Conservation (phyloP, 805 yeast genomes). For the Candida broadrunensis region DNA sequence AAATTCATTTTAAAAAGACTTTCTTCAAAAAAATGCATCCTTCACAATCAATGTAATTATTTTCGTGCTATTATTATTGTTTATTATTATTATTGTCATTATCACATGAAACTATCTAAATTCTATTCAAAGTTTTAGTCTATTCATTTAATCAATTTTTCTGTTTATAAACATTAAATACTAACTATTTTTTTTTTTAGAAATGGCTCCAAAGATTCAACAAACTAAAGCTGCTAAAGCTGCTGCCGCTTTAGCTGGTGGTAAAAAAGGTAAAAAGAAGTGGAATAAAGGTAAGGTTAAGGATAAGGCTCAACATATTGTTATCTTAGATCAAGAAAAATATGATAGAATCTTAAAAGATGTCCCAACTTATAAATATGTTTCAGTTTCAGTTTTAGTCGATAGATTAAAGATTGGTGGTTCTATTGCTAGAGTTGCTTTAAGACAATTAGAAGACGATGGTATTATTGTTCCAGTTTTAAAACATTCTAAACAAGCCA, state of each 20-base stretch:
- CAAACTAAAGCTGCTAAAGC: conserved; percentile 99
- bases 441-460: conserved; percentile 89
- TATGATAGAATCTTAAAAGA: conserved; percentile 99
- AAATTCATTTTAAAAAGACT: too few species aligned
- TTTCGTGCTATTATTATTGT: too few species aligned
- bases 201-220: conserved; percentile 99
- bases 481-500: conserved; percentile 93
- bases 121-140: too few species aligned
- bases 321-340: conserved; percentile 95
- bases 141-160: too few species aligned
- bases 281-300: conserved; percentile 99
- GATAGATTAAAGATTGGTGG: conserved; percentile 99
- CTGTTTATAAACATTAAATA: too few species aligned
- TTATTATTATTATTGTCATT: too few species aligned
- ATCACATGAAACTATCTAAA: too few species aligned
- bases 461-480: conserved; percentile 94
- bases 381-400: conserved; percentile 96
- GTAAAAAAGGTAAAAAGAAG: conserved; percentile 99
- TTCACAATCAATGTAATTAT: too few species aligned
- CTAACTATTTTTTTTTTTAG: conserved; percentile 27
- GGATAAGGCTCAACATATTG: conserved; percentile 99
- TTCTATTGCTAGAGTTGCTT: conserved; percentile 97
- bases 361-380: conserved; percentile 98
- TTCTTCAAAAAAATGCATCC: too few species aligned
- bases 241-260: conserved; percentile 99